phyloP scores from a whole-genome alignment of 129 eudicot genomes.

The Flaveria sonorensis region DNA sequence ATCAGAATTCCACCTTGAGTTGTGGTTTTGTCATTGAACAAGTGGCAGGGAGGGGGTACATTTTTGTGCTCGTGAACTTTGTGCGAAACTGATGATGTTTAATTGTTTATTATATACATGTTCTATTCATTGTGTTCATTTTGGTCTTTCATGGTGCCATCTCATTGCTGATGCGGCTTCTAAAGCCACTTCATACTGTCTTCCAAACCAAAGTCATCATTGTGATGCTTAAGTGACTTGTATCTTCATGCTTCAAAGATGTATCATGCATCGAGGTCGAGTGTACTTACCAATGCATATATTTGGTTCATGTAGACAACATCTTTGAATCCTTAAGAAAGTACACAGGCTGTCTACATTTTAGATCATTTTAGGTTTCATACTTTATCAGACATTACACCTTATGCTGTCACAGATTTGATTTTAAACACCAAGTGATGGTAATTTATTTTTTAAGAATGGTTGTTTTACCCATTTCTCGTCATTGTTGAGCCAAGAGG shows the following conservation, averaged over 20 bases:
- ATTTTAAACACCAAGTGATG: no score
- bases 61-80: constrained; percentile 27
- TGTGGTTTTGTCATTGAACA: constrained; percentile 13
- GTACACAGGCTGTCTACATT: no score
- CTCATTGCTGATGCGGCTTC: neutral
- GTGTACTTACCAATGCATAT: neutral
- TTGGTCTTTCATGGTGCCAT: neutral
- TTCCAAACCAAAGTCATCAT: neutral
- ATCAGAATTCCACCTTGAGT: neutral
- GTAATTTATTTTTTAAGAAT: no score
- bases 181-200: neutral
- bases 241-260: neutral
- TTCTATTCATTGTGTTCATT: constrained; percentile 20
- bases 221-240: neutral
- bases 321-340: no score
- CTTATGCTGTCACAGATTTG: no score
- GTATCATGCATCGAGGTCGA: neutral
- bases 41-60: constrained; percentile 23
- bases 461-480: no score
- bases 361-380: no score
- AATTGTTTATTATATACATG: constrained; percentile 35
- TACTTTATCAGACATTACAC: no score
- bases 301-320: no score
- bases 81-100: constrained; percentile 26
- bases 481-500: no score